Evolutionary conservation across 1,284 basidiomycete genomes (phyloP), one percentile per base, ranked within the genome.

Genomic region (Apiotrichum sp.): DNA sequence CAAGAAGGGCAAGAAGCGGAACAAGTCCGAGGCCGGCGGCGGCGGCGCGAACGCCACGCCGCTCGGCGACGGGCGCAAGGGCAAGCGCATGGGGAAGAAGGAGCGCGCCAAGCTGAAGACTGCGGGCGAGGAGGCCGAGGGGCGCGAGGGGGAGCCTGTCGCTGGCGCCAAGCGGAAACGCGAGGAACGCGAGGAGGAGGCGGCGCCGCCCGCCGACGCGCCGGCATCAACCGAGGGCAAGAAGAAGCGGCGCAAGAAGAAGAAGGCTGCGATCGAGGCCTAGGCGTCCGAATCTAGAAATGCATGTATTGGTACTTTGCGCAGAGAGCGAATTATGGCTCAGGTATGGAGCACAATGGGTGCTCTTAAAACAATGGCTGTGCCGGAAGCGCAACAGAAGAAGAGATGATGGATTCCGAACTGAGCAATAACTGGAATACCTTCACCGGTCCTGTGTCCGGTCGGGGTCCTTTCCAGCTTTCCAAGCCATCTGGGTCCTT

Each of bases 31-130:
- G 13, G 8, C 4, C 8, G 55, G 47, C n/a, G 47, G 42, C 1
- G 58, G 52, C 8, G 59, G 59, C 31, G 47, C 56, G 13, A 61
- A 61, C 29, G 53, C 59, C 13, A n/a, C 47, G 22, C 44, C 56
- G 2, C 59, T 61, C 2, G 61, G 57, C 16, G 52, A 53, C 44
- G 49, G 57, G 5, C 36, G 48, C 6, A 51, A 52, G 49, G 69
- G 69, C 45, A 78, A 76, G 67, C 69, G 75, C 11, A 74, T 77
- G 59, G 78, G 78, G 52, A 78, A 76, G 67, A 77, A 77, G 58
- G 77, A 78, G 65, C 63, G 77, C 46, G 62, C 72, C 53, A 70
- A 62, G 52, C 52, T 56, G 22, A 63, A 60, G 13, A 46, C 52
- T 46, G 56, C 42, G 5, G 60, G n/a, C 38, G 51, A 3, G 2